Conservation (phyloP, 176 grass and related monocot genomes). For the Triticum aestivum region IWGSC_CS_RefSeq_v2.1 NC_057799.1:638591852-638592351, state of each 20-base stretch:
- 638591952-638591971: constrained; percentile 83
- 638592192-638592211: too few species aligned
- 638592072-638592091: neutral
- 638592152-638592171: too few species aligned
- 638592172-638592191: too few species aligned
- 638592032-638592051: neutral
- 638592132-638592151: too few species aligned
- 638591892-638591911: constrained; percentile 58
- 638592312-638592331: too few species aligned
- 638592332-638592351: too few species aligned
- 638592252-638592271: too few species aligned
- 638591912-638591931: constrained; percentile 87
- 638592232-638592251: too few species aligned
- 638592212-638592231: too few species aligned
- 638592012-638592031: neutral
- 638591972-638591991: constrained; percentile 26
- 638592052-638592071: neutral
- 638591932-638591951: constrained; percentile 71
- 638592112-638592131: neutral
- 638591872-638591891: constrained; percentile 62
- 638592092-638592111: neutral
- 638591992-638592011: neutral
- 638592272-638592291: too few species aligned
- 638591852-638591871: constrained; percentile 70
- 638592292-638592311: too few species aligned